Evolutionary conservation across 108 stramenopile genomes (phyloP), one percentile per base, ranked within the genome.

Genomic region (Skeletonema grethae): DNA sequence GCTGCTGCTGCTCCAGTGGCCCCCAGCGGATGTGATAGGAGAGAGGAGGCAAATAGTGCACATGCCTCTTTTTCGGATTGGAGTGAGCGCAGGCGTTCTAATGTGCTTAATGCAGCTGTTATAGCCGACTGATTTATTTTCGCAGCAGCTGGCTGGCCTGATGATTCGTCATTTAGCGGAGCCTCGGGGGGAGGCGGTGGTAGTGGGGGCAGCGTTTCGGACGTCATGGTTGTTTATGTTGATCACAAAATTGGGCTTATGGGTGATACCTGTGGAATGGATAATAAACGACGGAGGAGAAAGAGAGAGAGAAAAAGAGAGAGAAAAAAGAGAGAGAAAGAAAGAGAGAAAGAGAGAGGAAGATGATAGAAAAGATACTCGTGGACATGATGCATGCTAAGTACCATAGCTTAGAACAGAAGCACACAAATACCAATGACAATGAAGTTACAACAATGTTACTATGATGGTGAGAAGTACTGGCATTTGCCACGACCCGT

Each of bases 51-150:
- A 39, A 91, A 72, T 2, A 90, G 55, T 12, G 72, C 38, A 48
- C 86, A 79, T 38, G 90, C 88, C 74, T 94, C 93, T 61, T 70
- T 65, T 70, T 94, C 93, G 35, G 85, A 53, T 62, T 85, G 70
- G 57, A 86, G 66, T 66, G 87, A 89, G 10, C 93, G 82, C 13
- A 77, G 77, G 36, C 78, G 57, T 77, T 94, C 93, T 46, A 94
- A 67, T 2, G 67, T 68, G 8, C 65, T 55, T 18, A 66, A 46
- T 15, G 79, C 72, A 18, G 36, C 48, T 39, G 60, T 53, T 35
- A 66, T 45, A 36, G 36, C 34, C 18, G 63, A 16, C 16, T 46
- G 58, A 18, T 24, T 63, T 28, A 39, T 29, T 25, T 13, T 43
- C 2, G 63, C 0, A 34, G 61, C 32, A 18, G 22, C 29, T 18